Conservation (phyloP, 163 green algal genomes). For the Trebouxia gelatinosa region DNA sequence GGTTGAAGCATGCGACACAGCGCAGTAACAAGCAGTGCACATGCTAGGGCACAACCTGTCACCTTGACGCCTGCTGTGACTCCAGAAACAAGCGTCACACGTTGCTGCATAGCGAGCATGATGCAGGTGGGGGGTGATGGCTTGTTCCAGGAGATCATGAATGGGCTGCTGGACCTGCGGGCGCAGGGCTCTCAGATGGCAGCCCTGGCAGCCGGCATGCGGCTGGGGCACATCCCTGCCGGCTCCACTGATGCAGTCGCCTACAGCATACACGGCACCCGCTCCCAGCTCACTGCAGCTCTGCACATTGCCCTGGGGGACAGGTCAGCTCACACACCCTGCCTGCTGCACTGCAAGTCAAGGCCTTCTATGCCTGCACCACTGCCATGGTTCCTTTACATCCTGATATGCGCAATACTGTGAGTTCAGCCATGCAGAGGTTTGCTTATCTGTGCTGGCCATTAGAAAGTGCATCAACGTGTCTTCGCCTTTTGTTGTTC, state of each 20-base stretch:
- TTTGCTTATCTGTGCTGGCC: too few relatives aligned
- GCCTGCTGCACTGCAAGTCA: neutral
- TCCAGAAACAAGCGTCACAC: too few relatives aligned
- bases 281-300: slow-evolving; percentile 67
- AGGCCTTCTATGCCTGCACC: slow-evolving; percentile 4
- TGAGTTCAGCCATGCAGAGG: too few relatives aligned
- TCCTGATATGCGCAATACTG: too few relatives aligned
- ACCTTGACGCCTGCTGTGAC: too few relatives aligned
- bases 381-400: too few relatives aligned
- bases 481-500: too few relatives aligned
- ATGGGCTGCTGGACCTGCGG: slow-evolving; percentile 61
- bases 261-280: slow-evolving; percentile 78
- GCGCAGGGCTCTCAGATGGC: slow-evolving; percentile 18
- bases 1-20: too few relatives aligned
- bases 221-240: slow-evolving; percentile 84
- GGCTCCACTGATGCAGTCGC: slow-evolving; percentile 91
- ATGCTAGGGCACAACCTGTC: too few relatives aligned
- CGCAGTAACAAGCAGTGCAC: too few relatives aligned
- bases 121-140: slow-evolving; percentile 65
- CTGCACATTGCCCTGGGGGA: slow-evolving; percentile 87
- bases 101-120: too few relatives aligned
- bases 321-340: slow-evolving; percentile 33
- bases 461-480: too few relatives aligned
- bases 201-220: slow-evolving; percentile 41
- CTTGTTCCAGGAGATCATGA: slow-evolving; percentile 78